phyloP scores from a whole-genome alignment of 1,284 basidiomycete genomes.

The Cryptococcus sp. region DNA sequence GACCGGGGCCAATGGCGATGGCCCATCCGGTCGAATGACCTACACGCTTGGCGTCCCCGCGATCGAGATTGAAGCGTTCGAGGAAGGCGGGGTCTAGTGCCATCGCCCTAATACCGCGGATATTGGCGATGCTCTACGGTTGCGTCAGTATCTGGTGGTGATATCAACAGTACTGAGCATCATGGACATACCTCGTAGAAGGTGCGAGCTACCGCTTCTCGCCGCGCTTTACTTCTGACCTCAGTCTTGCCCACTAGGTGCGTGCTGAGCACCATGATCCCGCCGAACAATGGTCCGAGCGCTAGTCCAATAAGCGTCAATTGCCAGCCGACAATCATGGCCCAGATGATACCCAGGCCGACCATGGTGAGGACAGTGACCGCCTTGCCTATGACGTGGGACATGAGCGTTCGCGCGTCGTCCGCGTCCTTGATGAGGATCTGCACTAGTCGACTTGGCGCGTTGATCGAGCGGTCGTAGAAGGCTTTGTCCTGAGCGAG shows the following conservation, averaged over 20 bases:
- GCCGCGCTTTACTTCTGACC: slow-evolving; percentile 73
- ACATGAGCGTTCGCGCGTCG: slow-evolving; percentile 78
- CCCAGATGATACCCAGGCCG: slow-evolving; percentile 79
- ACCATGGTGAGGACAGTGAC: slow-evolving; percentile 80
- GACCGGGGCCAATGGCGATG: slow-evolving; percentile 78
- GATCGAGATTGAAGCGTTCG: slow-evolving; percentile 66
- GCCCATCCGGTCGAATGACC: slow-evolving; percentile 78
- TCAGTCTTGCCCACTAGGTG: slow-evolving; percentile 71
- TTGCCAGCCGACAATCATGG: slow-evolving; percentile 85
- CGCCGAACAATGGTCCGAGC: slow-evolving; percentile 79
- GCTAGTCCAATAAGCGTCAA: slow-evolving; percentile 88
- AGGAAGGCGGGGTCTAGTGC: slow-evolving; percentile 77
- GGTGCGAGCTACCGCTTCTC: slow-evolving; percentile 79
- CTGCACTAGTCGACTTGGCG: slow-evolving; percentile 70
- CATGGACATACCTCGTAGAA: slow-evolving; percentile 74
- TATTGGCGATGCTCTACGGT: slow-evolving; percentile 73
- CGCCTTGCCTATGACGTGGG: slow-evolving; percentile 71
- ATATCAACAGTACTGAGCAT: slow-evolving; percentile 13
- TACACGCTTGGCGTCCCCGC: slow-evolving; percentile 64
- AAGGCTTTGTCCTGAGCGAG: slow-evolving; percentile 85
- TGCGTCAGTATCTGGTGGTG: background rate
- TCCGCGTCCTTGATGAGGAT: slow-evolving; percentile 86
- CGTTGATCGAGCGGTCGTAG: slow-evolving; percentile 75
- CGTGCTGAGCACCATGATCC: slow-evolving; percentile 72
- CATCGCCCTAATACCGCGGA: slow-evolving; percentile 86